Conservation (phyloP, 2,329 filamentous ascomycete genomes). For the Rasamsonia emersonii region DNA sequence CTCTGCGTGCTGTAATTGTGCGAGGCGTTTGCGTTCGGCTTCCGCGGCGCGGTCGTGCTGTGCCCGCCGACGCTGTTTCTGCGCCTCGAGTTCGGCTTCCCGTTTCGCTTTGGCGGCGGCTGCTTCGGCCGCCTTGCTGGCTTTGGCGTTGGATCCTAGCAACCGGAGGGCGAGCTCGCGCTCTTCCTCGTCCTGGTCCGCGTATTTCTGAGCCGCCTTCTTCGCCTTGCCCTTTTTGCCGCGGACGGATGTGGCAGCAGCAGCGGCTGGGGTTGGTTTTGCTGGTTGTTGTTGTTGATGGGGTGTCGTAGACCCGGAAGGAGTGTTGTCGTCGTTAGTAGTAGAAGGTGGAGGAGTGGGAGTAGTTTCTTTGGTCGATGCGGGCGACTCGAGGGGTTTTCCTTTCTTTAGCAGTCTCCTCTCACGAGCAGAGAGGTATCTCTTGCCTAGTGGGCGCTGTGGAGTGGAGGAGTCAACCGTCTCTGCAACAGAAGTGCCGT, state of each 20-base stretch:
- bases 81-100: slow-evolving; percentile 63
- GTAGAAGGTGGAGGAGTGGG: too few relatives aligned
- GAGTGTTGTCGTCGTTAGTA: slow-evolving; percentile 4
- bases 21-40: slow-evolving; percentile 53
- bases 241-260: slow-evolving; percentile 36
- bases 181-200: slow-evolving; percentile 89
- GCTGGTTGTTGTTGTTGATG: slow-evolving; percentile 6
- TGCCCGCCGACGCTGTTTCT: slow-evolving; percentile 64
- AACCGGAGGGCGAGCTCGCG: slow-evolving; percentile 72
- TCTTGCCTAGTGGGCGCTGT: slow-evolving; percentile 13
- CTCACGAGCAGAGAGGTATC: slow-evolving; percentile 38
- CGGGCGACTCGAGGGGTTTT: slow-evolving; percentile 16
- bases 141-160: slow-evolving; percentile 59
- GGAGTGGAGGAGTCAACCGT: not conserved
- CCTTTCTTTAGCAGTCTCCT: slow-evolving; percentile 25
- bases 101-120: slow-evolving; percentile 54
- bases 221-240: slow-evolving; percentile 77
- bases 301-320: not conserved
- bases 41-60: slow-evolving; percentile 73
- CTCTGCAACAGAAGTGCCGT: not conserved
- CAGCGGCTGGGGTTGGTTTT: slow-evolving; percentile 6
- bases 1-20: slow-evolving; percentile 60
- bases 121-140: slow-evolving; percentile 55
- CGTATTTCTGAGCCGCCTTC: slow-evolving; percentile 83
- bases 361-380: too few relatives aligned